Percentiles rank a stretch among this genome's conserved stretches.
phyloP scores from a whole-genome alignment of 228 moss, liverwort and hornwort genomes.

The Sphagnum magellanicum region DNA sequence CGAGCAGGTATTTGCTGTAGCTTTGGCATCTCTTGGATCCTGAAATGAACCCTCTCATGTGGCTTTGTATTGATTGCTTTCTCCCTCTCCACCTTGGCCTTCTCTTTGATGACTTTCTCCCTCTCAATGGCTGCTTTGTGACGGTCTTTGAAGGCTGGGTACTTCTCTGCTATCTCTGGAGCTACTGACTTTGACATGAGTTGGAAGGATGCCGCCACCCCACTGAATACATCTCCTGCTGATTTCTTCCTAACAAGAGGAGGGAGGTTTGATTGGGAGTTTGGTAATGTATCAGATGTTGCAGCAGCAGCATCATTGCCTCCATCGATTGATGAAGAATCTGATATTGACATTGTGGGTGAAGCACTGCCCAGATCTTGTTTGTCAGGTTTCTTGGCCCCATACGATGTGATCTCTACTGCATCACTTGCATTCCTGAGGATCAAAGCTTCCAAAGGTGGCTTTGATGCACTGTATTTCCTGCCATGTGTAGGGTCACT shows the following conservation, averaged over 20 bases:
- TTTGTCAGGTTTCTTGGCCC: conserved; percentile 29
- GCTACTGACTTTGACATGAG: conserved; percentile 75
- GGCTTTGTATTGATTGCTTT: conserved; percentile 32
- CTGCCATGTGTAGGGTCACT: conserved; percentile 36
- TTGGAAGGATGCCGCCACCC: conserved; percentile 75
- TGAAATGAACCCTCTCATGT: conserved; percentile 13
- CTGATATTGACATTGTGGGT: conserved; percentile 12
- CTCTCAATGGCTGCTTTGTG: conserved; percentile 75
- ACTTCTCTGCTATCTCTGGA: conserved; percentile 52
- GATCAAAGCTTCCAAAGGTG: conserved; percentile 64
- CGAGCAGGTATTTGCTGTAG: background rate
- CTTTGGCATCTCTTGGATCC: too few relatives aligned
- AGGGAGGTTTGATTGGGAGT: conserved; percentile 7
- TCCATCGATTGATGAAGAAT: conserved; percentile 19
- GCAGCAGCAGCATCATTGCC: conserved; percentile 10
- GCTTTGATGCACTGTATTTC: conserved; percentile 33
- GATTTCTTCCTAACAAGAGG: conserved; percentile 35
- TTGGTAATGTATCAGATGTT: conserved; percentile 10
- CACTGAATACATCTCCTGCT: conserved; percentile 32
- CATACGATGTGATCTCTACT: conserved; percentile 61
- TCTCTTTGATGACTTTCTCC: conserved; percentile 66
- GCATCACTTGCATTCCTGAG: conserved; percentile 51
- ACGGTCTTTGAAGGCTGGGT: conserved; percentile 85
- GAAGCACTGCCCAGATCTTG: conserved; percentile 18
- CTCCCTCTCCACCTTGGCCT: conserved; percentile 40